Evolutionary conservation across 495 filamentous ascomycete species (phyloP), one percentile per base, ranked within the genome.

Genomic region (Pseudotulostoma volvatum): DNA sequence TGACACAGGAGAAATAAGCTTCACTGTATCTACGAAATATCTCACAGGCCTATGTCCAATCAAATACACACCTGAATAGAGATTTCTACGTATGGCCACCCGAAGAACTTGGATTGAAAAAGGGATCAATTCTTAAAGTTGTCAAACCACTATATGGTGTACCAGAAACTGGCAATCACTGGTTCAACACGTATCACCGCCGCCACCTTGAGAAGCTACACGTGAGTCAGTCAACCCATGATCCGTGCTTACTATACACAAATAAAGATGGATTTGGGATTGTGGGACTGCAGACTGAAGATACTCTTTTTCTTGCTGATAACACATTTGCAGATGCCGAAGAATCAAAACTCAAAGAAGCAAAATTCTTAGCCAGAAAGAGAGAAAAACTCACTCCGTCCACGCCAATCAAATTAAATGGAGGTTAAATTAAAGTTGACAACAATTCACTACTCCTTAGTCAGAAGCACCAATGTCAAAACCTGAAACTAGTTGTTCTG

Each of bases 91-190:
- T n/a, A n/a, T 28, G 11, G 23, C 5, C 11, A 28, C 11, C 11
- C 5, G 23, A 28, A 28, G n/a, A n/a, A n/a, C n/a, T n/a, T n/a
- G n/a, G n/a, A n/a, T n/a, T n/a, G n/a, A n/a, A n/a, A n/a, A n/a
- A 28, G 11, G 23, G 11, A 5, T 28, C 23, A 11, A 28, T 28
- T 11, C 11, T 28, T 5, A 28, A 28, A 28, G 23, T 28, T 11
- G 23, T 28, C 23, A 28, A 28, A 11, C 23, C 23, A 5, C 11
- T 35, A 13, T 35, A 35, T 13, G 33, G 33, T 35, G 33, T 35
- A 5, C 33, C 33, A 18, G 33, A 35, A 18, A 13, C 33, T 15
- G 33, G 33, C 13, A 35, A 35, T 18, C 33, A 35, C 33, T 35
- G 33, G 33, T 35, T 35, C 17, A 18, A 5, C 5, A 35, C 33